These are phyloP conservation scores for Eremothecium cymbalariae DNA, from an alignment of 1,139 yeast genomes.

Conservation along the genomic window DNA sequence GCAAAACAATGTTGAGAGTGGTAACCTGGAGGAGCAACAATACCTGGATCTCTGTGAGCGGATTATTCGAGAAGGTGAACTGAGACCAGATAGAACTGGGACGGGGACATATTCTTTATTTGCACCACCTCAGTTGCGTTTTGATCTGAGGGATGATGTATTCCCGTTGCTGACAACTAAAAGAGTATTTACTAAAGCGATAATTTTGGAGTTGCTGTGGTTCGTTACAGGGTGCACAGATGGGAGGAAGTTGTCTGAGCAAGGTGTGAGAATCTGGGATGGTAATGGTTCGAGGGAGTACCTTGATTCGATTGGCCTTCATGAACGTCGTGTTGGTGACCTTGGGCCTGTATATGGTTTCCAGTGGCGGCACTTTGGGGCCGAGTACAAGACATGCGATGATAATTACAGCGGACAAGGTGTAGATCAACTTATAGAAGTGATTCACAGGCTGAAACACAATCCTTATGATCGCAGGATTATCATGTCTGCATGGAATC, in stretches of 20 bases:
- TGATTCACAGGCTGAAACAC: conserved; percentile 69
- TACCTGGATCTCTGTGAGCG: conserved; percentile 73
- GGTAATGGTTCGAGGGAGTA: conserved; percentile 97
- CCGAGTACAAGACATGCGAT: conserved; percentile 77
- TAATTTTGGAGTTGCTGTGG: conserved; percentile 86
- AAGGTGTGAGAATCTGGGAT: conserved; percentile 95
- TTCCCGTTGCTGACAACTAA: conserved; percentile 92
- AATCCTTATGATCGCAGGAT: conserved; percentile 93
- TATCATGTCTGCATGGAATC: conserved; percentile 96
- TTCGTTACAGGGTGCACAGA: conserved; percentile 86
- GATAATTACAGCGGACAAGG: conserved; percentile 84
- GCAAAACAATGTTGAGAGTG: conserved; percentile 10
- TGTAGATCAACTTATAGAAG: conserved; percentile 76
- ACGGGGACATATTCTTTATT: conserved; percentile 87
- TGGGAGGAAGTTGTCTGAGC: conserved; percentile 64
- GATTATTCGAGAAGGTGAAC: conserved; percentile 78
- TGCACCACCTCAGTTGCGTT: conserved; percentile 93
- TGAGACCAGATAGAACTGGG: conserved; percentile 92
- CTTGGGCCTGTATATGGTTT: conserved; percentile 97
- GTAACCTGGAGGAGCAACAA: conserved; percentile 63
- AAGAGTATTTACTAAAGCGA: conserved; percentile 82
- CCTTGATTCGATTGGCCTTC: conserved; percentile 73
- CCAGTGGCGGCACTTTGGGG: conserved; percentile 99
- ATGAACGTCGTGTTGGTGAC: conserved; percentile 82
- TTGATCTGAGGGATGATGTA: conserved; percentile 58